Evolutionary conservation across 129 eudicot genomes (phyloP).

Genomic region (Apium graveolens): DNA sequence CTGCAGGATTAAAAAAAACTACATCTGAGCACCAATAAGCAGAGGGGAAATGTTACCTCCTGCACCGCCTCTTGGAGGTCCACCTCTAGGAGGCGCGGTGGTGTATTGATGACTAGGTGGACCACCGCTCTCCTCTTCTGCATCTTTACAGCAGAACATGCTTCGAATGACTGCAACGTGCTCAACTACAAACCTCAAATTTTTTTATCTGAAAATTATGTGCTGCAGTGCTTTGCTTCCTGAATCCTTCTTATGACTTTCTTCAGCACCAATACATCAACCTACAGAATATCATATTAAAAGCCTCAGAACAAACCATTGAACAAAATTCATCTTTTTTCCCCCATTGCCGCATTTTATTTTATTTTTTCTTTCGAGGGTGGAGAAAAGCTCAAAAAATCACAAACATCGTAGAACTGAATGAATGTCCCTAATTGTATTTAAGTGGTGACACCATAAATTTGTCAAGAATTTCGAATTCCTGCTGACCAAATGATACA

Average conservation of each 20-base stretch:
- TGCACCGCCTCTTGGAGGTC: slow-evolving; percentile 34
- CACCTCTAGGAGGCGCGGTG: slow-evolving; percentile 57
- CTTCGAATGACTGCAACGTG: slow-evolving; percentile 19
- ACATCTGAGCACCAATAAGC: neutral
- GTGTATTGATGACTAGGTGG: slow-evolving; percentile 53
- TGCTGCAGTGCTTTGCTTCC: neutral
- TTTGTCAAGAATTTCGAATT: neutral
- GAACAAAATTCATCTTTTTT: neutral
- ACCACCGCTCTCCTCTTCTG: slow-evolving; percentile 62
- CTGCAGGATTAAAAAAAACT: neutral
- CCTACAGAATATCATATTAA: neutral
- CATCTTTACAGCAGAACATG: slow-evolving; percentile 92
- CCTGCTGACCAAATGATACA: neutral
- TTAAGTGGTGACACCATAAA: neutral
- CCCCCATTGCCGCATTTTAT: neutral
- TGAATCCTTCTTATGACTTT: neutral
- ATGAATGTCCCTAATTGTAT: slow-evolving; percentile 4
- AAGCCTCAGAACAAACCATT: neutral
- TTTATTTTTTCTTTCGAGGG: neutral
- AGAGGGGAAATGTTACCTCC: slow-evolving; percentile 17
- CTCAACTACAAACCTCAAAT: neutral
- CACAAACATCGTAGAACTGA: neutral
- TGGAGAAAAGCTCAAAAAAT: neutral
- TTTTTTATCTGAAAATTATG: neutral
- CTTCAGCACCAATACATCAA: neutral